phyloP scores from a whole-genome alignment of 1,284 basidiomycete genomes.

The Polyporus tsugae region DNA sequence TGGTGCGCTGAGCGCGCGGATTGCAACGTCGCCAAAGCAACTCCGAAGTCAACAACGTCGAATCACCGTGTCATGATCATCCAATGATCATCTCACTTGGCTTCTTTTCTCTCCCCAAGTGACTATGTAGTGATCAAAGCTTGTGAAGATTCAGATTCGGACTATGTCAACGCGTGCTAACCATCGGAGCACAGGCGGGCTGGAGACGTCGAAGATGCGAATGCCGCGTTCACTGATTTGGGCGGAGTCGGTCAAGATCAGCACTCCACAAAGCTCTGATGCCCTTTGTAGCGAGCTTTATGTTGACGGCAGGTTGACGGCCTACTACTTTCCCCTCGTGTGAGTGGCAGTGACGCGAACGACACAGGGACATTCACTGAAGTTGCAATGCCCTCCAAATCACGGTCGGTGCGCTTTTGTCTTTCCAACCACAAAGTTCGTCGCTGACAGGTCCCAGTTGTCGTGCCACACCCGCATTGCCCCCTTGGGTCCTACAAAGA shows the following conservation, averaged over 20 bases:
- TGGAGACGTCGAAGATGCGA: too few species aligned
- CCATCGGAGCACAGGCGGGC: too few species aligned
- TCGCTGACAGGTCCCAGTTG: background rate
- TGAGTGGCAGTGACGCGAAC: background rate
- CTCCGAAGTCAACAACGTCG: background rate
- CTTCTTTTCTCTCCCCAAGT: background rate
- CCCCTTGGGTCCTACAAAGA: background rate
- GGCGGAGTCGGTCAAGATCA: too few species aligned
- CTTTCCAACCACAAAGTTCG: background rate
- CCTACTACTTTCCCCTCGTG: too few species aligned
- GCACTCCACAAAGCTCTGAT: too few species aligned
- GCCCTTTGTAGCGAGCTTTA: too few species aligned
- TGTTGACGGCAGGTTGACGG: too few species aligned
- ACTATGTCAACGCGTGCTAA: too few species aligned
- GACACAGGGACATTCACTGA: background rate
- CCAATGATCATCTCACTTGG: too few species aligned
- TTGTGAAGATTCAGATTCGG: too few species aligned
- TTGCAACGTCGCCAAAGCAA: background rate
- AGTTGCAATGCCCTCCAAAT: background rate
- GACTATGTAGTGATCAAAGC: too few species aligned
- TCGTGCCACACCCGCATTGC: background rate
- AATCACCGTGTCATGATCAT: background rate
- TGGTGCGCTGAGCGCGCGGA: background rate
- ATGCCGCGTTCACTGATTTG: too few species aligned
- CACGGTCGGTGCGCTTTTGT: background rate